phyloP scores from a whole-genome alignment of 805 yeast genomes.

The Metschnikowia cubensis region DNA sequence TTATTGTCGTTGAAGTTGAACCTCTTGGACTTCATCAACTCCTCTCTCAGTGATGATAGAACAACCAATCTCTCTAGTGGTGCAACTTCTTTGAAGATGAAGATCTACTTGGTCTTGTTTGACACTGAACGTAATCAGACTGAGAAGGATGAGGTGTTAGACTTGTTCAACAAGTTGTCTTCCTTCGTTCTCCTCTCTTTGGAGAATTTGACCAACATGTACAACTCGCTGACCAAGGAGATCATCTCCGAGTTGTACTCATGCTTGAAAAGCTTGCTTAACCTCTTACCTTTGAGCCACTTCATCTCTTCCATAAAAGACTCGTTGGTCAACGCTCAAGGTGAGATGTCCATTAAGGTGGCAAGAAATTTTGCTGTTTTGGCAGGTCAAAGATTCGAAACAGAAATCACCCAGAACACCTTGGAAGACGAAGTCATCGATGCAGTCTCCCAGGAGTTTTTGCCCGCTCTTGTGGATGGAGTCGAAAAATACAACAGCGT shows the following conservation, averaged over 20 bases:
- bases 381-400: constrained; percentile 63
- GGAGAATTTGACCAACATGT: constrained; percentile 28
- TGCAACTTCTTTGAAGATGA: constrained; percentile 41
- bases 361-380: constrained; percentile 61
- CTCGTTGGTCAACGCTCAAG: constrained; percentile 32
- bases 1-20: constrained; percentile 46
- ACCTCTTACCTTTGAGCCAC: constrained; percentile 68
- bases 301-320: constrained; percentile 59
- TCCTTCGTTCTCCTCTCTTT: constrained; percentile 35
- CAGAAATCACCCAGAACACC: constrained; percentile 50
- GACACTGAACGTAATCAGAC: constrained; percentile 34
- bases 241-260: constrained; percentile 45
- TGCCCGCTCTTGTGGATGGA: constrained; percentile 47
- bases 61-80: constrained; percentile 18
- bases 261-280: constrained; percentile 59
- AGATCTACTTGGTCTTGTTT: constrained; percentile 48
- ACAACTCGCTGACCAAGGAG: constrained; percentile 14
- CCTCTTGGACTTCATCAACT: constrained; percentile 55
- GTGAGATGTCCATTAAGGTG: constrained; percentile 44
- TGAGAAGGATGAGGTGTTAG: constrained; percentile 29
- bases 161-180: constrained; percentile 29
- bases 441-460: constrained; percentile 48
- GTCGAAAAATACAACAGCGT: constrained; percentile 32
- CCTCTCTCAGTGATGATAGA: constrained; percentile 35
- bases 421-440: constrained; percentile 43